Evolutionary conservation across 352 stramenopile genomes (phyloP), one percentile per base, ranked within the genome.

Genomic region (Globisporangium sylvaticum): DNA sequence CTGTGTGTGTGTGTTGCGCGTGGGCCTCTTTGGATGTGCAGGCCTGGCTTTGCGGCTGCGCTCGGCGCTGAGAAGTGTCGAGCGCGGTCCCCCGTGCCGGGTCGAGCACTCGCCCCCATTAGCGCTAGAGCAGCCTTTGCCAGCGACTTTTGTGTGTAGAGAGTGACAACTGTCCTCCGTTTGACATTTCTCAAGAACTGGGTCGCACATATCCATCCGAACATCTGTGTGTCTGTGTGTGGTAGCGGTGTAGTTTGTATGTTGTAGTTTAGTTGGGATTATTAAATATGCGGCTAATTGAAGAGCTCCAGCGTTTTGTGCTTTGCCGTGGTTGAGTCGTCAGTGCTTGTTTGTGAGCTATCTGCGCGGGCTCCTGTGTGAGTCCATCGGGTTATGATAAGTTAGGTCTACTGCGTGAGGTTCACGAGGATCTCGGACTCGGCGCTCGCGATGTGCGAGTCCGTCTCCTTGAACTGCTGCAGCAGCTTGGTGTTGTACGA

Each of bases 401-500:
- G 20, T 27, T 22, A 25, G 25, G 22, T 31, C 29, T 71, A 81
- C 25, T 79, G 67, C 18, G 75, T 79, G 25, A 79, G 27, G 55
- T 73, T 79, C 22, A 79, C 72, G 29, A 73, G 69, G 14, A 68
- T 70, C 54, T 79, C 76, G 4, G 73, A 77, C 32, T 75, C 66
- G 27, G 74, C 61, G 58, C 66, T 76, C 22, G 74, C 68, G 42
- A 79, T 77, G 56, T 81, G 79, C 2, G 60, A 52, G 31, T 84
- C 78, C 0, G 68, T 55, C 42, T 90, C 81, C 57, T 80, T 81
- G 58, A 91, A 90, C 62, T 95, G 84, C 60, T 81, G 77, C 59
- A 95, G 58, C n/a, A 95, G 65, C 67, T 93, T 95, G 22, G 84
- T 95, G 65, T 93, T 95, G 73, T 92, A 95, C 34, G 87, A 95